Percentiles rank a stretch among this genome's conserved stretches.
Conservation (phyloP, 2,329 filamentous ascomycete species). For the Ceratocystis variospora region DNA sequence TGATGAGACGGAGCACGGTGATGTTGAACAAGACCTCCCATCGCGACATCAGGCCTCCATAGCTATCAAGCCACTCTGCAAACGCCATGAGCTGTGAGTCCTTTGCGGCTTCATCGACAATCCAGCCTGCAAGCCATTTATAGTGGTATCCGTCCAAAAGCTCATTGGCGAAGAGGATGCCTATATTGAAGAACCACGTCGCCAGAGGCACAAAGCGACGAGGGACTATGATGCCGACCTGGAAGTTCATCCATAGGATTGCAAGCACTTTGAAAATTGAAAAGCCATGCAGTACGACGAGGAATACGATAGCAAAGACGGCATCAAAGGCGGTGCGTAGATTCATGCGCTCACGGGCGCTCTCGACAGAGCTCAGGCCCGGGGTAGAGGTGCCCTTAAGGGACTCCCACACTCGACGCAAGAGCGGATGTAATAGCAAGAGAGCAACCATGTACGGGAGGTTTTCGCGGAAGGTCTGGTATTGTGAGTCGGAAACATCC, state of each 20-base stretch:
- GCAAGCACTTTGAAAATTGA: constrained; percentile 68
- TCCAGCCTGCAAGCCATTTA: constrained; percentile 40
- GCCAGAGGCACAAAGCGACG: constrained; percentile 54
- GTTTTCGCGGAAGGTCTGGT: constrained; percentile 71
- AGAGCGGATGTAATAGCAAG: constrained; percentile 62
- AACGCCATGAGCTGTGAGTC: constrained; percentile 38
- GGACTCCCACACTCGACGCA: constrained; percentile 57
- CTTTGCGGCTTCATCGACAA: constrained; percentile 23
- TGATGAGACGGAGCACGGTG: constrained; percentile 80
- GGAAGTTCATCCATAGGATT: constrained; percentile 73
- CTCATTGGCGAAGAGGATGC: constrained; percentile 80
- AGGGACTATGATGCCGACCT: constrained; percentile 59
- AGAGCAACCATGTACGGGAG: constrained; percentile 66
- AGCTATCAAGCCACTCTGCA: constrained; percentile 61
- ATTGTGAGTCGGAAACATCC: constrained; percentile 86
- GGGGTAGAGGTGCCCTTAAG: constrained; percentile 22
- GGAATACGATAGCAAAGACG: constrained; percentile 64
- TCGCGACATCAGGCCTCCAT: constrained; percentile 68
- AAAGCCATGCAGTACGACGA: constrained; percentile 68
- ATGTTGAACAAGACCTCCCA: constrained; percentile 99
- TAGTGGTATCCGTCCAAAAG: constrained; percentile 64
- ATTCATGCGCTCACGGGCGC: constrained; percentile 46
- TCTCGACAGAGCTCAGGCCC: constrained; percentile 36
- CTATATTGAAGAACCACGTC: constrained; percentile 86
- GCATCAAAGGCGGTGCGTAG: constrained; percentile 59